A percentile compares a stretch with the other conserved stretches of the same genome.
These are phyloP conservation scores for Metschnikowia rubicola DNA, from an alignment of 805 yeast species.

Conservation along the genomic window DNA sequence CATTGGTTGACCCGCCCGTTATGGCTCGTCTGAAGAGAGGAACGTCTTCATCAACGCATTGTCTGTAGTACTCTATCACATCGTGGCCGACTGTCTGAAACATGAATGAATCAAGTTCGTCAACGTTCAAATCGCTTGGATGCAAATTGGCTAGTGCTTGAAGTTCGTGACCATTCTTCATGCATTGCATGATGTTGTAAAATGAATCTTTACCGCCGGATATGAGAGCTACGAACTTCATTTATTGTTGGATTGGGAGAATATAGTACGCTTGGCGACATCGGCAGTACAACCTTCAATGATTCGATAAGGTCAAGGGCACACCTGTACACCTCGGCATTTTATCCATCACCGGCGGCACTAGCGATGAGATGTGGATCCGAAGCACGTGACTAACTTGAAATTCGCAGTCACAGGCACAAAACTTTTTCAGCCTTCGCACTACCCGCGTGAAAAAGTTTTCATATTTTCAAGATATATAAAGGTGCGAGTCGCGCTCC, in stretches of 20 bases:
- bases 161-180: conserved; percentile 80
- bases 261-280: no score
- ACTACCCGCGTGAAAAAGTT: conserved; percentile 12
- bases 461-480: conserved; percentile 5
- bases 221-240: conserved; percentile 90
- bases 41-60: conserved; percentile 57
- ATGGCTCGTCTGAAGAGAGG: conserved; percentile 77
- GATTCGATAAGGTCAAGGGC: no score
- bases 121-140: conserved; percentile 45
- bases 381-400: no score
- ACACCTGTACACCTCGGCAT: no score
- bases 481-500: conserved; percentile 1
- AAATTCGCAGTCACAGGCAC: background rate
- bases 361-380: no score
- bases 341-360: no score
- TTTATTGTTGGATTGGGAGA: conserved; percentile 22
- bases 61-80: conserved; percentile 57
- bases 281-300: no score
- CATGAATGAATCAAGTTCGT: conserved; percentile 91
- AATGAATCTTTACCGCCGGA: conserved; percentile 98
- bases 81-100: conserved; percentile 96
- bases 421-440: background rate
- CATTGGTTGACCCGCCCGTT: conserved; percentile 58
- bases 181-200: conserved; percentile 81
- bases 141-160: conserved; percentile 81